Evolutionary conservation across 768 basidiomycete species (phyloP), one percentile per base, ranked within the genome.

Genomic region (Chalciporus chontae): DNA sequence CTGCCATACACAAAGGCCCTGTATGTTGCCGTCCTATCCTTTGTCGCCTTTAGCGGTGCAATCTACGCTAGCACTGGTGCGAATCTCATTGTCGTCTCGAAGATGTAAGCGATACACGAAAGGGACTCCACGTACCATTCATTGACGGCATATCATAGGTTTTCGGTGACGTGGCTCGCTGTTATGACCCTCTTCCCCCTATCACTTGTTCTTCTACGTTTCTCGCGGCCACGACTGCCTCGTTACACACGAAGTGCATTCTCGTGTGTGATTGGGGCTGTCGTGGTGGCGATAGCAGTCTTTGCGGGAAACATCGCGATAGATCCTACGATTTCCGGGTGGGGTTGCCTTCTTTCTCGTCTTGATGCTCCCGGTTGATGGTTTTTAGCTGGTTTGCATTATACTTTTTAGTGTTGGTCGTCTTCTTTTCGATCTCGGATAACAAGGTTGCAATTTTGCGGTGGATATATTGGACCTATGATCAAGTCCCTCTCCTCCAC

Each of bases 111-210:
- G 10, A 14, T 32, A 9, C 10, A 13, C 34, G 3, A 8, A 17
- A 21, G 4, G 9, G 8, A 17, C 45, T 47, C 39, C 34, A 9
- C 18, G 3, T 37, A 29, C 24, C 8, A 39, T 3, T 8, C 32
- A 15, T 26, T 56, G 48, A 56, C n/a, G 7, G 55, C 46, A 14
- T 19, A 11, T 8, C 37, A 5, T 44, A 81, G 80, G 77, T 86
- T 86, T 69, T 79, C 83, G 4, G 72, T 86, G 5, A 78, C 77
- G 13, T 87, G 84, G 83, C 71, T 87, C 18, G 70, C 76, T 3
- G 77, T 84, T 27, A 85, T 87, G 81, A 60, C 72, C 1, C 63
- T 86, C 18, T 88, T 85, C 57, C 83, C 85, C 0, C 37, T 83
- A 14, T 78, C 83, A 3, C 68, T 81, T 3, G 60, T 87, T 5